A percentile compares a stretch with the other conserved stretches of the same genome.
These are phyloP conservation scores for Noccaea bulbosa DNA, from an alignment of 345 rosid species.

Conservation along the genomic window DNA sequence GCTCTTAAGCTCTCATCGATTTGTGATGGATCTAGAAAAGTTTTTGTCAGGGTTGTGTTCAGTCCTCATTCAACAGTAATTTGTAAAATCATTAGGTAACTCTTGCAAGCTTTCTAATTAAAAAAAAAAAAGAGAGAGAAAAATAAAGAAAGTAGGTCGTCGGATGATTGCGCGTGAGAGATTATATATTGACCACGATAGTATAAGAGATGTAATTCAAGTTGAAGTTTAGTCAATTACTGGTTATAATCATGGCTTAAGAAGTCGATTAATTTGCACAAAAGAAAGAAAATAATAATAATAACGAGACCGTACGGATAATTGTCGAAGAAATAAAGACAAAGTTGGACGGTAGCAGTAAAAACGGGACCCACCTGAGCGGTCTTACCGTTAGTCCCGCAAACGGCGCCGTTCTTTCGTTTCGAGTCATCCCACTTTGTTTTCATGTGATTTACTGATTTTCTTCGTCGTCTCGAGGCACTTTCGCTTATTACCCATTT, in stretches of 20 bases:
- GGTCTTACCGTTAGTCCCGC: slow-evolving; percentile 35
- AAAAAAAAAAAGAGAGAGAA: no score
- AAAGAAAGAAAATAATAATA: neutral
- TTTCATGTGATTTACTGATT: slow-evolving; percentile 32
- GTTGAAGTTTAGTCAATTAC: neutral
- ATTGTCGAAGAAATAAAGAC: slow-evolving; percentile 29
- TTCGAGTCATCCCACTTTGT: slow-evolving; percentile 34
- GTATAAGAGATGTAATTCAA: neutral
- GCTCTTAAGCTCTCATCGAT: no score
- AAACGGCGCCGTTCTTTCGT: slow-evolving; percentile 44
- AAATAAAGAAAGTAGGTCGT: no score
- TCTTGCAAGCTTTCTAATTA: no score
- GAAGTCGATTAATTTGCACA: neutral
- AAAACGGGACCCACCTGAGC: slow-evolving; percentile 3
- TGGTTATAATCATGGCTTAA: neutral
- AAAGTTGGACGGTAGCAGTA: slow-evolving; percentile 37
- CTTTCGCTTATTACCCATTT: slow-evolving; percentile 33
- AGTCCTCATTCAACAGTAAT: no score
- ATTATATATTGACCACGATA: no score
- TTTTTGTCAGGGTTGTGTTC: no score
- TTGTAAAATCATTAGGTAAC: no score
- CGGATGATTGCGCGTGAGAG: no score
- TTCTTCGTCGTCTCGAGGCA: slow-evolving; percentile 32
- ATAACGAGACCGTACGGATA: slow-evolving; percentile 31
- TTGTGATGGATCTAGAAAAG: no score